Evolutionary conservation across 2,329 filamentous ascomycete genomes (phyloP).

Genomic region (Hirsutella rhossiliensis): DNA sequence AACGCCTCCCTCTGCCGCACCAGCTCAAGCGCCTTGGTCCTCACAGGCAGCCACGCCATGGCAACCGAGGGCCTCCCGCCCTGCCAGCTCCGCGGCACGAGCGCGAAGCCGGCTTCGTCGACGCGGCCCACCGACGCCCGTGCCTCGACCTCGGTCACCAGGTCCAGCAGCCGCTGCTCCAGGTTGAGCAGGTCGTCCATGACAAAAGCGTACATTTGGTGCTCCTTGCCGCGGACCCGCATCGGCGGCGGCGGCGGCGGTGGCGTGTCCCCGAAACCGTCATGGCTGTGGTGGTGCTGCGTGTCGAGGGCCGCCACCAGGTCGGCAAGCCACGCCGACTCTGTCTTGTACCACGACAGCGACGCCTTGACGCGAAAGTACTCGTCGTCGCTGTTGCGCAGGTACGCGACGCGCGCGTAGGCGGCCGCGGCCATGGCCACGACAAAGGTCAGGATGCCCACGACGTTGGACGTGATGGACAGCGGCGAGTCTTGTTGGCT

Average conservation of each 20-base stretch:
- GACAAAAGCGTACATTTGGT: constrained; percentile 34
- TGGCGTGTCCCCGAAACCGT: no score
- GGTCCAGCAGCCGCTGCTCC: constrained; percentile 29
- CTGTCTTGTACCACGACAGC: constrained; percentile 36
- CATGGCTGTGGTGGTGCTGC: constrained; percentile 10
- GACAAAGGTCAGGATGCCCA: constrained; percentile 34
- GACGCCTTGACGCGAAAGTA: constrained; percentile 34
- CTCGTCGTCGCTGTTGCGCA: constrained; percentile 33
- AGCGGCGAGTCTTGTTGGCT: constrained; percentile 28
- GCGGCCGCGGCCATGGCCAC: constrained; percentile 29
- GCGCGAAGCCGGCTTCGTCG: constrained; percentile 20
- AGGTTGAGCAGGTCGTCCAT: constrained; percentile 32
- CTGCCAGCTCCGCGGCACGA: constrained; percentile 25
- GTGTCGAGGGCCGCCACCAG: constrained; percentile 21
- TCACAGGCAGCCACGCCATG: constrained; percentile 30
- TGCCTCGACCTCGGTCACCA: constrained; percentile 29
- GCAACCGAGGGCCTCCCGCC: constrained; percentile 24
- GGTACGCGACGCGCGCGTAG: constrained; percentile 31
- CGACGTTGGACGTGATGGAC: constrained; percentile 28
- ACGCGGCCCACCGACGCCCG: constrained; percentile 9
- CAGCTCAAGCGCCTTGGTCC: constrained; percentile 31
- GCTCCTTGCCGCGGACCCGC: constrained; percentile 17
- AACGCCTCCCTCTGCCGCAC: constrained; percentile 32
- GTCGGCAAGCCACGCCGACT: constrained; percentile 31
- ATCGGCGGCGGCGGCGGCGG: constrained; percentile 1